Conservation (phyloP, 371 early-diverging fungal species). For the Sporodiniella umbellata region DNA sequence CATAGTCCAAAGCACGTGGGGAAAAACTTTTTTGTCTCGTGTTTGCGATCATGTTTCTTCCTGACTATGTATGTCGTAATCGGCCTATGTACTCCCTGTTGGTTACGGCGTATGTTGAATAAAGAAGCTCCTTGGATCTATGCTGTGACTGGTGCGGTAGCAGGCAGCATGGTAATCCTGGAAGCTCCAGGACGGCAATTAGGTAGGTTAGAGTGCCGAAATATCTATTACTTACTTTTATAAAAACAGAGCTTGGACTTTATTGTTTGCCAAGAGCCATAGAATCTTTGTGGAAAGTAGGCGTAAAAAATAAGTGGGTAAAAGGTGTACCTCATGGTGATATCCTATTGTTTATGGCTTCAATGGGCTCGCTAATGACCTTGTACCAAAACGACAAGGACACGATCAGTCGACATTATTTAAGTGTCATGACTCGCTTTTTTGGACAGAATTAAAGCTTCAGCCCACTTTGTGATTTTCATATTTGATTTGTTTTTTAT, state of each 20-base stretch:
- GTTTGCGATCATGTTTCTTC: conserved; percentile 69
- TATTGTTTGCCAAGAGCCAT: conserved; percentile 82
- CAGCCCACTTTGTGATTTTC: not conserved
- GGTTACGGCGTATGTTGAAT: conserved; percentile 53
- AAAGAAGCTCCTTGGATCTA: conserved; percentile 56
- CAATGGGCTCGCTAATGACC: conserved; percentile 81
- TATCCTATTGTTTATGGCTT: conserved; percentile 62
- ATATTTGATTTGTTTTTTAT: no score
- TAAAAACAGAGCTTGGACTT: conserved; percentile 80
- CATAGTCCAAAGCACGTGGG: conserved; percentile 32
- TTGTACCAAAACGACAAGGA: conserved; percentile 79
- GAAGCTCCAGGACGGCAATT: conserved; percentile 75
- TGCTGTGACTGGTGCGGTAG: conserved; percentile 61
- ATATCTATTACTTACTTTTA: no score
- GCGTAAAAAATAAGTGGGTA: conserved; percentile 41
- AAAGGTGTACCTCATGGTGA: conserved; percentile 54
- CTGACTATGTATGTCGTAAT: conserved; percentile 64
- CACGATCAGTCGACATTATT: conserved; percentile 70
- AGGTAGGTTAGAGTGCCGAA: conserved; percentile 33
- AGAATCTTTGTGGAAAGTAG: conserved; percentile 68
- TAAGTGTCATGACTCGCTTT: conserved; percentile 75
- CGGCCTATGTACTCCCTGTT: conserved; percentile 66
- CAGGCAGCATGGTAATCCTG: conserved; percentile 68
- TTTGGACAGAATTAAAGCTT: conserved; percentile 74
- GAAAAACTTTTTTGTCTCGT: conserved; percentile 51